Evolutionary conservation across 1,284 basidiomycete genomes (phyloP), one percentile per base, ranked within the genome.

Genomic region (Sphagnurus paluster): DNA sequence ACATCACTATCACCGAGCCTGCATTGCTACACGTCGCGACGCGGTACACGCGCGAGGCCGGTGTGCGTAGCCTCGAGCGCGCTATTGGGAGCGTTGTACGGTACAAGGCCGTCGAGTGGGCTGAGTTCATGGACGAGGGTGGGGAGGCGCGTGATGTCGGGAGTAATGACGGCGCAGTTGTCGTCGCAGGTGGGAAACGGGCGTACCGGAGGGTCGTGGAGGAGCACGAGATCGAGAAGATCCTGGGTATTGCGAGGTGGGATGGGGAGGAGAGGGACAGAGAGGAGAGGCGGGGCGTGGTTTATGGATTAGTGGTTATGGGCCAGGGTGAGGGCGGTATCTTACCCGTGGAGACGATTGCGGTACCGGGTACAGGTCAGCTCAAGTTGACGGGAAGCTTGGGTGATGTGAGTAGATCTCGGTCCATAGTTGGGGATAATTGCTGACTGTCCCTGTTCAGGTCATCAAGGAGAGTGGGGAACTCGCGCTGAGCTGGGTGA

Each of bases 391-490:
- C 91, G 0, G 92, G 91, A 8, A 88, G 85, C 52, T 65, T 93
- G 33, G 88, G 89, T 4, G 87, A 90, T 41, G 87, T 80, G 47
- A 42, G 70, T 64, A 5, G 25, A 38, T 5, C 44, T 37, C 11
- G 11, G 6, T 26, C 25, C 25, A 7, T 26, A 26, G 25, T 26
- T 26, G 25, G 25, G 11, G 25, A 26, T 6, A 7, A 26, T 26
- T 6, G 0, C 14, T 49, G 19, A 3, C 49, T 48, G 24, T 19
- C 7, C 17, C 19, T 39, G 10, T 28, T 14, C 48, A 79, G 74
- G 80, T 94, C 34, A 93, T 95, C 69, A 89, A 90, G 65, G 93
- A 95, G 71, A 91, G 87, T 51, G 93, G 84, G 10, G 88, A 92
- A 62, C 71, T 96, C 33, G 91, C 93, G 1, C 67, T 95, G 56